A percentile compares a stretch with the other conserved stretches of the same genome.
phyloP scores from a whole-genome alignment of 352 stramenopile species.

The Peronospora farinosa region DNA sequence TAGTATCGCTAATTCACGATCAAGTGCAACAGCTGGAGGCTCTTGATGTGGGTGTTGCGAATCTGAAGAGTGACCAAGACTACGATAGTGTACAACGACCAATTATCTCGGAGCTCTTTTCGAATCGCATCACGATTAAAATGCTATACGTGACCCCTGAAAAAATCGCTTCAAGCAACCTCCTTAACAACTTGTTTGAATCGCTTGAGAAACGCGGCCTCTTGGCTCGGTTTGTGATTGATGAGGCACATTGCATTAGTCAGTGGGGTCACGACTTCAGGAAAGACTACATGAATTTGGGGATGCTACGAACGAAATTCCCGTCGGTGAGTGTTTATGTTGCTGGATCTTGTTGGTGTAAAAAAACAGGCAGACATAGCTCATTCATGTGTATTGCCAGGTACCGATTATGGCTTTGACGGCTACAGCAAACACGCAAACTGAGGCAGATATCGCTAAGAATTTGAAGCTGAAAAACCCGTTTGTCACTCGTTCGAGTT shows the following conservation, averaged over 20 bases:
- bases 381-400: constrained; percentile 22
- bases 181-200: constrained; percentile 84
- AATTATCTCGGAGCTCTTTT: constrained; percentile 86
- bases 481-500: constrained; percentile 79
- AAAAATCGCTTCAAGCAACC: constrained; percentile 89
- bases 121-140: constrained; percentile 87
- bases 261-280: constrained; percentile 99
- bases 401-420: constrained; percentile 86
- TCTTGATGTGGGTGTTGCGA: constrained; percentile 85
- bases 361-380: not conserved
- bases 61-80: constrained; percentile 84
- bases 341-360: not conserved
- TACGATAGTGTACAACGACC: constrained; percentile 80
- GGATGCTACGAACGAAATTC: constrained; percentile 88
- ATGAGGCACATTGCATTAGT: constrained; percentile 95
- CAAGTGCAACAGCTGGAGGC: constrained; percentile 95
- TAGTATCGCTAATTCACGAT: constrained; percentile 99
- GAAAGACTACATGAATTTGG: constrained; percentile 96
- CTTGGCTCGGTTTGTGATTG: constrained; percentile 96
- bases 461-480: constrained; percentile 68
- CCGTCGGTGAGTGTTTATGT: constrained; percentile 60
- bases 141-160: constrained; percentile 98
- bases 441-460: constrained; percentile 74
- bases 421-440: constrained; percentile 81
- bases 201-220: constrained; percentile 67